A percentile compares a stretch with the other conserved stretches of the same genome.
Conservation (phyloP, 2,329 filamentous ascomycete genomes). For the Colletotrichum melonis region DNA sequence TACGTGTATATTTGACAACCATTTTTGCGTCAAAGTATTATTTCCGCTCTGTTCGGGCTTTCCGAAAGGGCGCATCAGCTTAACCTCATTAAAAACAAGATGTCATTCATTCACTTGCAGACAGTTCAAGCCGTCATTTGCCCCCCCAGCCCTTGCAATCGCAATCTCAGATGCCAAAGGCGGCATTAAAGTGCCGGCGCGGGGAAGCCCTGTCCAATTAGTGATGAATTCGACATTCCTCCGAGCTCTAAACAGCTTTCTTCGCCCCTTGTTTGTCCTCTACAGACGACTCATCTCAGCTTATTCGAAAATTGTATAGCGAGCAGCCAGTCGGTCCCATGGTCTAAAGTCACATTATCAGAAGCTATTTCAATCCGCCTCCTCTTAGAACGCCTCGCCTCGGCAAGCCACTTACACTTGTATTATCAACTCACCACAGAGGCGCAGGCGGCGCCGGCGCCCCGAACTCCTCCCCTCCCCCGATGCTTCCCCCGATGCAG, state of each 20-base stretch:
- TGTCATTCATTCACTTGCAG: background rate
- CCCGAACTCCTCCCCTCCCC: no score
- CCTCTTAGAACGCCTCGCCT: background rate
- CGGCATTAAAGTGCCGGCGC: constrained; percentile 7
- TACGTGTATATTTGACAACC: no score
- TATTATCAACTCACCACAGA: no score
- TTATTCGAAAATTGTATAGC: no score
- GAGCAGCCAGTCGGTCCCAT: background rate
- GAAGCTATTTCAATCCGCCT: background rate
- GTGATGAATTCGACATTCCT: background rate
- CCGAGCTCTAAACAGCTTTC: background rate
- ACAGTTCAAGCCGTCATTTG: background rate
- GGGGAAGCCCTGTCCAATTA: background rate
- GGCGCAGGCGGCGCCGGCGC: no score
- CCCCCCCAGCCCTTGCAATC: background rate
- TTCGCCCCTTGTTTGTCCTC: no score
- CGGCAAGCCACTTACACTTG: background rate
- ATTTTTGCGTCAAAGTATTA: no score
- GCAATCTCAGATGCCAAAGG: background rate
- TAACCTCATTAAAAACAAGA: no score
- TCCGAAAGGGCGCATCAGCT: no score
- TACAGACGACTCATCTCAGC: no score
- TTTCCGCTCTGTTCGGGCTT: no score
- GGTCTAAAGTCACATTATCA: background rate
- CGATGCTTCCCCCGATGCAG: constrained; percentile 24